Evolutionary conservation across 306 rosid genomes (phyloP), one percentile per base, ranked within the genome.

Genomic region (Vigna trinervia): DNA sequence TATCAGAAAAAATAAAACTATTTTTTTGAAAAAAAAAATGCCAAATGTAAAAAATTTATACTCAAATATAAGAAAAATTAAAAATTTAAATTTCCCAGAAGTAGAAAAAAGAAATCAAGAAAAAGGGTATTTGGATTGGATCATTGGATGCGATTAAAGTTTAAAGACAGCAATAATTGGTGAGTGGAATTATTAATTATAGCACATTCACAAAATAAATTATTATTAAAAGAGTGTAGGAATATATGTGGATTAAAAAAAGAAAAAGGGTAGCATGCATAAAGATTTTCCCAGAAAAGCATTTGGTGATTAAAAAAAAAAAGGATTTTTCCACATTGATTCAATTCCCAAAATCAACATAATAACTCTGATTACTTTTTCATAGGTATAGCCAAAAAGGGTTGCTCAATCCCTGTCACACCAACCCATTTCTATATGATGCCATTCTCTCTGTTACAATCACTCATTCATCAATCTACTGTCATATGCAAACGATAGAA

Each of bases 111-210:
- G 2, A 30, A 30, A 30, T 4, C 5, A 30, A 30, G 5, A 30
- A 30, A 30, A 30, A 26, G 28, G 34, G 34, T 30, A 30, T 30
- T 30, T 30, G 34, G 34, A 30, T 60, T 26, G 8, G 10, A 57
- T 58, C 62, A 56, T 22, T 56, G 62, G 62, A 56, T 22, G 39
- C 10, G 20, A 60, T 57, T 57, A 23, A 57, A 58, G 66, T 28
- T 61, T 34, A 61, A 60, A 34, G 68, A 62, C n/a, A 8, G 5
- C 69, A 62, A 62, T 62, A 62, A 62, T 62, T 62, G 38, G 26
- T 1, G 23, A 61, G 12, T 6, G 45, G 36, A 32, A 2, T 61
- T 14, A 15, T 61, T 7, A 34, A 61, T 34, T 2, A 57, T 57
- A 23, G 5, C 34, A 23, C 11, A 57, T 22, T 57, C 3, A 30